Evolutionary conservation across 2,329 filamentous ascomycete species (phyloP).

Genomic region (Epichloe coenophiala): DNA sequence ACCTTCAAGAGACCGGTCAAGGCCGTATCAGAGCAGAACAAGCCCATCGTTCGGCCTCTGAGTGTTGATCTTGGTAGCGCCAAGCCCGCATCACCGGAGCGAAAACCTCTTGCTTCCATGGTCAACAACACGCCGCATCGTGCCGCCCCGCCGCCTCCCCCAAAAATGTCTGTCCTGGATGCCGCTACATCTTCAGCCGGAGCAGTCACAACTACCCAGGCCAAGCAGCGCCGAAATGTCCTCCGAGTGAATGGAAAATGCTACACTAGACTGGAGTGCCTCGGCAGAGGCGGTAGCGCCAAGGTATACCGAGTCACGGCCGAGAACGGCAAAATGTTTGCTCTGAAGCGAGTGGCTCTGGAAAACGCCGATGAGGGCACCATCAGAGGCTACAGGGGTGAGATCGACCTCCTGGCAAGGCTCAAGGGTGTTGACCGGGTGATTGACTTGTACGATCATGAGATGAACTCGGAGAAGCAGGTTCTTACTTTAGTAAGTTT

Average conservation of each 20-base stretch:
- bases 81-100: conserved; percentile 35
- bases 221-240: conserved; percentile 64
- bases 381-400: conserved; percentile 79
- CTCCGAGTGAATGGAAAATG: conserved; percentile 82
- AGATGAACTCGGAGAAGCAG: conserved; percentile 86
- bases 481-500: conserved; percentile 65
- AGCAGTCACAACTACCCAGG: conserved; percentile 60
- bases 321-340: conserved; percentile 91
- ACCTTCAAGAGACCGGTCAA: conserved; percentile 50
- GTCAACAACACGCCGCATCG: conserved; percentile 61
- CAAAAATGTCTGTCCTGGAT: conserved; percentile 95
- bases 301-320: conserved; percentile 95
- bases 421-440: conserved; percentile 78
- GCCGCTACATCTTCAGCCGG: conserved; percentile 76
- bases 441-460: conserved; percentile 80
- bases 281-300: conserved; percentile 84
- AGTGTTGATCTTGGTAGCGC: conserved; percentile 28
- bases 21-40: conserved; percentile 39
- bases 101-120: conserved; percentile 40
- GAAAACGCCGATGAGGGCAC: conserved; percentile 78
- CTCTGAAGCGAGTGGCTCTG: conserved; percentile 81
- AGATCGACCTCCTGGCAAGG: conserved; percentile 81
- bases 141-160: conserved; percentile 72
- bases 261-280: conserved; percentile 79
- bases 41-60: conserved; percentile 37